These are phyloP conservation scores for Osmanthus fragrans DNA, from an alignment of 257 asterid genomes.

Conservation along the genomic window DNA sequence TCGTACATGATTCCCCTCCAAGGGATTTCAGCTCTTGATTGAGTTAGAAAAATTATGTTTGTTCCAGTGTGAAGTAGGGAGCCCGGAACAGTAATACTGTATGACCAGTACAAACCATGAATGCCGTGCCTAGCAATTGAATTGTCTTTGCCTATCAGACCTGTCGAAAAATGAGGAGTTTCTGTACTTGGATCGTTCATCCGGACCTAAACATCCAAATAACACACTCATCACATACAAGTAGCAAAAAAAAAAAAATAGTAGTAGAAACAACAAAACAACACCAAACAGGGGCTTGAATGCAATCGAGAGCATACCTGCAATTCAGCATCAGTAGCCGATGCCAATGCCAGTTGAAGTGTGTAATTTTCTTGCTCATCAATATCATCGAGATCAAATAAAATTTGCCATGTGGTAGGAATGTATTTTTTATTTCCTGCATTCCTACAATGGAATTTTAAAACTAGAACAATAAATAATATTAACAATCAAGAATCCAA, in stretches of 20 bases:
- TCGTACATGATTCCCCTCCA: constrained; percentile 80
- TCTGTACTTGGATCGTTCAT: constrained; percentile 35
- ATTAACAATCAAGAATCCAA: not conserved
- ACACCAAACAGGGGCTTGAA: not conserved
- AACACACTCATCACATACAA: not conserved
- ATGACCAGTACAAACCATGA: constrained; percentile 70
- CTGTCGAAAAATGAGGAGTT: constrained; percentile 49
- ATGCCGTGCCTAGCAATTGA: constrained; percentile 88
- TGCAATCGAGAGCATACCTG: constrained; percentile 41
- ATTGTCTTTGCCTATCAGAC: constrained; percentile 70
- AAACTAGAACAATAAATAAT: not conserved
- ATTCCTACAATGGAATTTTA: constrained; percentile 37
- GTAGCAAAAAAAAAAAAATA: not conserved
- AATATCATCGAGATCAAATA: constrained; percentile 47
- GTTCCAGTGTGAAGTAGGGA: constrained; percentile 33
- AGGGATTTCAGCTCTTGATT: constrained; percentile 45
- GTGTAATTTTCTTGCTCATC: constrained; percentile 46
- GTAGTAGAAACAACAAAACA: not conserved
- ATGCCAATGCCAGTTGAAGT: constrained; percentile 69
- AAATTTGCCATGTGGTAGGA: constrained; percentile 79
- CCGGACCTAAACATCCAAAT: constrained; percentile 39
- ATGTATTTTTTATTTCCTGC: constrained; percentile 51
- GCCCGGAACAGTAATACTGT: constrained; percentile 40
- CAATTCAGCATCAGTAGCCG: constrained; percentile 71
- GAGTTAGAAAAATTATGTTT: constrained; percentile 55